A percentile compares a stretch with the other conserved stretches of the same genome.
Evolutionary conservation across 2,329 filamentous ascomycete species (phyloP).

Genomic region (Chalaropsis ovoidea): DNA sequence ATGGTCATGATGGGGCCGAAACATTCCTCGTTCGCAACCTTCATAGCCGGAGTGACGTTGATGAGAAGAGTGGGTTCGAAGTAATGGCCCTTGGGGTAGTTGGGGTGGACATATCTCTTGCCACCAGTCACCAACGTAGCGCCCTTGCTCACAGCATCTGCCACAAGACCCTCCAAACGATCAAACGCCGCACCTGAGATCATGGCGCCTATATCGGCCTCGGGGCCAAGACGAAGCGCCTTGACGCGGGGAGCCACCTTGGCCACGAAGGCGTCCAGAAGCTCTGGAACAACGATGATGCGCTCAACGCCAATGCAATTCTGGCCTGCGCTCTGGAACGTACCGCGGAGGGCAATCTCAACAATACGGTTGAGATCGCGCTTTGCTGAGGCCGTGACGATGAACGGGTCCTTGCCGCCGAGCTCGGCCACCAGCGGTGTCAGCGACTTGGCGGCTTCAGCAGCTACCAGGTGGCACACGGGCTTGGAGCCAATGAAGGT

Average conservation of each 20-base stretch:
- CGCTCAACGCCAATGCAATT: constrained; percentile 98
- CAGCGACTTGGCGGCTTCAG: constrained; percentile 73
- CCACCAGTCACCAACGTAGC: constrained; percentile 77
- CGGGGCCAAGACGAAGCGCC: constrained; percentile 63
- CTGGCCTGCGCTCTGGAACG: constrained; percentile 90
- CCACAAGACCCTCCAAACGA: constrained; percentile 65
- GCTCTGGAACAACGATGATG: constrained; percentile 66
- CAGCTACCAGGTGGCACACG: constrained; percentile 79
- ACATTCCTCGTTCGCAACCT: constrained; percentile 78
- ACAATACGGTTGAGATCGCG: constrained; percentile 59
- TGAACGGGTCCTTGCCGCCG: constrained; percentile 86
- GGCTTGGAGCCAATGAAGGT: constrained; percentile 90
- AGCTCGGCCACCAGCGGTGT: constrained; percentile 84
- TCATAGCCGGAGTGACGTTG: constrained; percentile 80
- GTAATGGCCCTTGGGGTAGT: constrained; percentile 72
- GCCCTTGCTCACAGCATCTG: constrained; percentile 65
- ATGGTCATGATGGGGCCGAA: constrained; percentile 86
- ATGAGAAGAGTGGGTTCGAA: constrained; percentile 83
- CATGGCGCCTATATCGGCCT: constrained; percentile 78
- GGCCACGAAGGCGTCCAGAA: constrained; percentile 63
- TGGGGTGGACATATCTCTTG: constrained; percentile 57
- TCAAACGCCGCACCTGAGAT: constrained; percentile 69
- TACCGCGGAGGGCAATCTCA: constrained; percentile 78
- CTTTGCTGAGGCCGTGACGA: constrained; percentile 70
- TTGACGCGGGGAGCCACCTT: constrained; percentile 64